These are phyloP conservation scores for Zymoseptoria pseudotritici DNA, from an alignment of 2,329 filamentous ascomycete genomes.

Conservation along the genomic window DNA sequence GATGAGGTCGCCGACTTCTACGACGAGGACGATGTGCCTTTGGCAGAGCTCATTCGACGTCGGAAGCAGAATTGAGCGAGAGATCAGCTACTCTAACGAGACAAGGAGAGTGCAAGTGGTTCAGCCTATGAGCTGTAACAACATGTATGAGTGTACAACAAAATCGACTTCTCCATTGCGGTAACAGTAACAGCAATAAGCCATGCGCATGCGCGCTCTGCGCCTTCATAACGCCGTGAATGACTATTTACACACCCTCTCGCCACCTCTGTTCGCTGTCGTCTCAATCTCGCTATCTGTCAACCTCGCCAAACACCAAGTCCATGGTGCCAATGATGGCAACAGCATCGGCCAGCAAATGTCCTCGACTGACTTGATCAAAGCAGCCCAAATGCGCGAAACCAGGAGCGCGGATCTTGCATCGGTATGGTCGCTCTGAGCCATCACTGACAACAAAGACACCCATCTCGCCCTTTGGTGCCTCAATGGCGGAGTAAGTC, in stretches of 20 bases:
- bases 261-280: neutral
- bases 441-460: conserved; percentile 95
- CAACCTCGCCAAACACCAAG: conserved; percentile 69
- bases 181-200: neutral
- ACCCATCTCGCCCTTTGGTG: conserved; percentile 99
- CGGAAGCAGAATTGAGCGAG: conserved; percentile 30
- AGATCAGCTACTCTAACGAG: neutral
- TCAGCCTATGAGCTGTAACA: neutral
- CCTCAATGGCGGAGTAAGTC: conserved; percentile 96
- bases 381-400: conserved; percentile 94
- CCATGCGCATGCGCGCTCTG: neutral
- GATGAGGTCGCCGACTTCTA: conserved; percentile 67
- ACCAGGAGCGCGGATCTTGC: conserved; percentile 92
- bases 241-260: neutral
- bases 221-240: neutral
- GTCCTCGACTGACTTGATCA: conserved; percentile 85
- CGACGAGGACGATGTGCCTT: conserved; percentile 60
- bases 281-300: conserved; percentile 7
- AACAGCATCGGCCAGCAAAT: conserved; percentile 91
- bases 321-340: conserved; percentile 68
- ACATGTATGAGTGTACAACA: neutral
- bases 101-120: neutral
- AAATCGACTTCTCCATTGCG: neutral
- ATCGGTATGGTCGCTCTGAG: conserved; percentile 91
- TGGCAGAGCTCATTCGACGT: conserved; percentile 59